phyloP scores from a whole-genome alignment of 257 asterid genomes.

The Fraxinus excelsior region DNA sequence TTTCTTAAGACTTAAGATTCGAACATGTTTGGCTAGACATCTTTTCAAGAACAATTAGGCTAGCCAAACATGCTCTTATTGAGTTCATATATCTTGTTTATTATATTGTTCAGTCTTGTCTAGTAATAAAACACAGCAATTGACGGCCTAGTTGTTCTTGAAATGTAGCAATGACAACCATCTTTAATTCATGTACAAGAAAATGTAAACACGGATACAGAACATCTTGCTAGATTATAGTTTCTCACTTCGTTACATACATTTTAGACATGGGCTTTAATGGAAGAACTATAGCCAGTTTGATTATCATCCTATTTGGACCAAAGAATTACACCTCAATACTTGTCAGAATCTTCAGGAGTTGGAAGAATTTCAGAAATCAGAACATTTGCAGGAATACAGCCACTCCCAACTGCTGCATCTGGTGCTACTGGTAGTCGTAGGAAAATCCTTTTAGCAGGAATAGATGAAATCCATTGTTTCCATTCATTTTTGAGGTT shows the following conservation, averaged over 20 bases:
- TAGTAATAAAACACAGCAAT: no score
- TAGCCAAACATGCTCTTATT: no score
- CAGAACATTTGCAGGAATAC: constrained; percentile 47
- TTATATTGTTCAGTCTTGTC: no score
- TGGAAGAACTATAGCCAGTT: constrained; percentile 56
- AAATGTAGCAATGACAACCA: no score
- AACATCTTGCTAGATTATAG: neutral
- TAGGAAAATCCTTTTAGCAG: constrained; percentile 47
- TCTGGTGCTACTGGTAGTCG: constrained; percentile 62
- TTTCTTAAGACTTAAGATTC: no score
- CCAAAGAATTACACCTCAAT: constrained; percentile 72
- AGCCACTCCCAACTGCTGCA: constrained; percentile 69
- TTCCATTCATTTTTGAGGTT: constrained; percentile 35
- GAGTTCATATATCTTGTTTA: no score
- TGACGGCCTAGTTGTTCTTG: no score
- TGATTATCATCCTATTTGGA: constrained; percentile 56
- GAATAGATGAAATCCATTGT: constrained; percentile 48
- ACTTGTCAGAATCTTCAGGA: constrained; percentile 46
- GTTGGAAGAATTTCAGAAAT: constrained; percentile 51
- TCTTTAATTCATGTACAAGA: constrained; percentile 7
- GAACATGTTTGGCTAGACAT: no score
- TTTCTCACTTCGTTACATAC: neutral
- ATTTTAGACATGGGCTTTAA: constrained; percentile 45
- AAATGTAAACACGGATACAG: neutral
- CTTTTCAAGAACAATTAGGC: no score